Conservation (phyloP, 306 rosid species). For the Begonia peltatifolia region DNA sequence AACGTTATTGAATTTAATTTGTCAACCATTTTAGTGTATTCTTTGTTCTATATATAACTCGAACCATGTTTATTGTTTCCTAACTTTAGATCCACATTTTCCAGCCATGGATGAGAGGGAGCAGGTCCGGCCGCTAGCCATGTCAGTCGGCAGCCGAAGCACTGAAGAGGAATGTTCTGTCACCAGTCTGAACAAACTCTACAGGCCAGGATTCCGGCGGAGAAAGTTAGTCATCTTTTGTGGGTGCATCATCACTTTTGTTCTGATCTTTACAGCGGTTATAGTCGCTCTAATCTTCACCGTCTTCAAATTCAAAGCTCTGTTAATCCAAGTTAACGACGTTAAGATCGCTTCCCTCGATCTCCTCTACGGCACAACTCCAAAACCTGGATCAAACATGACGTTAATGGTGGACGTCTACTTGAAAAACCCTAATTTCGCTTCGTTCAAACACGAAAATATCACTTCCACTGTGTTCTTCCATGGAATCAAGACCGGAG, state of each 20-base stretch:
- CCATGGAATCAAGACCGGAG: neutral
- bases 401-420: neutral
- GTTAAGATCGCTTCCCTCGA: neutral
- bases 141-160: neutral
- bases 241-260: neutral
- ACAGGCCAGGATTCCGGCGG: neutral
- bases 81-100: too few relatives aligned
- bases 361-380: conserved; percentile 1
- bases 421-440: neutral
- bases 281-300: neutral
- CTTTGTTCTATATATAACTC: too few relatives aligned
- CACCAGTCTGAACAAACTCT: neutral
- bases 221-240: neutral
- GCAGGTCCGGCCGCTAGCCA: neutral
- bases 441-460: neutral
- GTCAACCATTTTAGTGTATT: too few relatives aligned
- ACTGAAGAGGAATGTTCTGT: neutral
- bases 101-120: neutral
- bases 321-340: neutral
- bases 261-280: neutral
- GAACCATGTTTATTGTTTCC: too few relatives aligned
- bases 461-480: neutral
- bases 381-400: neutral
- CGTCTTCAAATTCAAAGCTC: neutral
- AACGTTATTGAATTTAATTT: too few relatives aligned